Percentiles rank a stretch among this genome's conserved stretches.
phyloP scores from a whole-genome alignment of 805 yeast genomes.

The Clavispora santaluciae region DNA sequence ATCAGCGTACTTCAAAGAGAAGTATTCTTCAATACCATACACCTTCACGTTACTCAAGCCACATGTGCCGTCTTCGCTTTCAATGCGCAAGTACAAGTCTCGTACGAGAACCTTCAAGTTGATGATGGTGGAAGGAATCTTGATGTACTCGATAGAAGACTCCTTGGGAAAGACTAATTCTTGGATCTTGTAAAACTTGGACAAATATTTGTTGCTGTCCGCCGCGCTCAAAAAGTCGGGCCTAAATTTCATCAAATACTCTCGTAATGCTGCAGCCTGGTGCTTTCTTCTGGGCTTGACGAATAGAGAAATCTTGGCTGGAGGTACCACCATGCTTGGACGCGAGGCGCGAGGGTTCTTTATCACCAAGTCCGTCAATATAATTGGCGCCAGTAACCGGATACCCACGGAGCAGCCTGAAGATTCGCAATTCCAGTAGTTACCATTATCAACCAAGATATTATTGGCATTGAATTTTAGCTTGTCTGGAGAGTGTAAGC shows the following conservation, averaged over 20 bases:
- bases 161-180: slow-evolving; percentile 15
- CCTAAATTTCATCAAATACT: slow-evolving; percentile 15
- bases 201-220: slow-evolving; percentile 22
- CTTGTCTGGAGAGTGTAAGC: slow-evolving; percentile 18
- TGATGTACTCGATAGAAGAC: slow-evolving; percentile 20
- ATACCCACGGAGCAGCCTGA: slow-evolving; percentile 31
- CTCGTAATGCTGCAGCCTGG: slow-evolving; percentile 15
- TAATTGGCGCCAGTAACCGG: slow-evolving; percentile 26
- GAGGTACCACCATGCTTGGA: slow-evolving; percentile 10
- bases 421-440: slow-evolving; percentile 30
- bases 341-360: slow-evolving; percentile 10
- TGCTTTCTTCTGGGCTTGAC: slow-evolving; percentile 24
- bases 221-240: slow-evolving; percentile 1
- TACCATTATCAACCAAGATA: slow-evolving; percentile 29
- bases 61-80: slow-evolving; percentile 6
- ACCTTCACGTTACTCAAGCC: slow-evolving; percentile 13
- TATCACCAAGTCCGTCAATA: slow-evolving; percentile 33
- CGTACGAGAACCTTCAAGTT: slow-evolving; percentile 27
- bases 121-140: slow-evolving; percentile 30
- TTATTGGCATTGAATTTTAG: slow-evolving; percentile 38
- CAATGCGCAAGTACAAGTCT: slow-evolving; percentile 29
- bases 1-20: slow-evolving; percentile 6
- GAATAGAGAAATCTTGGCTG: slow-evolving; percentile 21
- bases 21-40: slow-evolving; percentile 12
- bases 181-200: slow-evolving; percentile 28